Evolutionary conservation across 352 stramenopile genomes (phyloP).

Genomic region (Phytopythium mirpurense): DNA sequence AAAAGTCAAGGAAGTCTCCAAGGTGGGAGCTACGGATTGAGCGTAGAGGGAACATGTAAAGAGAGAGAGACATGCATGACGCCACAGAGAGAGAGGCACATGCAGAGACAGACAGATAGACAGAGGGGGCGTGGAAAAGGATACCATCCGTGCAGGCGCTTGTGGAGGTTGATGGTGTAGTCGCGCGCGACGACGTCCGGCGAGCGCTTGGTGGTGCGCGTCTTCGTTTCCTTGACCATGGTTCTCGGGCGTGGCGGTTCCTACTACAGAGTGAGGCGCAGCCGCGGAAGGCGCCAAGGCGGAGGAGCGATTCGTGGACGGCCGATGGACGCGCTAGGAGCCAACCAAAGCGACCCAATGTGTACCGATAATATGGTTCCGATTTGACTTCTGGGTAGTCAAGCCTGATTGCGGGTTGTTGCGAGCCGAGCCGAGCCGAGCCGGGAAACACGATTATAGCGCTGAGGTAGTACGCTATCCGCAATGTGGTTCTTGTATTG

Average conservation of each 20-base stretch:
- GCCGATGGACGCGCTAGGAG: not conserved
- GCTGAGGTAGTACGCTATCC: too few relatives aligned
- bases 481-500: too few relatives aligned
- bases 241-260: conserved; percentile 16
- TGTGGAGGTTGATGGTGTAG: conserved; percentile 99
- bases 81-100: too few relatives aligned
- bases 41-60: conserved; percentile 9
- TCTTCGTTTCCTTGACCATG: conserved; percentile 89
- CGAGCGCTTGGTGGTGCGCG: conserved; percentile 79
- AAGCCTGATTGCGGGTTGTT: too few relatives aligned
- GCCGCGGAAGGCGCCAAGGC: not conserved
- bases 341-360: conserved; percentile 4
- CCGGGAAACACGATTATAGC: too few relatives aligned
- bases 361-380: too few relatives aligned
- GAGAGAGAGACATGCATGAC: too few relatives aligned
- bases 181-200: conserved; percentile 95
- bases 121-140: conserved; percentile 55
- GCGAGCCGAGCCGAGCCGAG: not conserved
- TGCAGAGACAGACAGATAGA: conserved; percentile 12
- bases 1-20: conserved; percentile 87
- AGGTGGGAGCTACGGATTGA: conserved; percentile 71
- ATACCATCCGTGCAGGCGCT: conserved; percentile 92
- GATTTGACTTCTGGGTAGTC: not conserved
- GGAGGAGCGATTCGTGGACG: not conserved
- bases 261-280: conserved; percentile 3